Base-by-base conservation (phyloP, 2,329 filamentous ascomycete genomes). In the Xenosphaeropsis pyriputrescens region DNA sequence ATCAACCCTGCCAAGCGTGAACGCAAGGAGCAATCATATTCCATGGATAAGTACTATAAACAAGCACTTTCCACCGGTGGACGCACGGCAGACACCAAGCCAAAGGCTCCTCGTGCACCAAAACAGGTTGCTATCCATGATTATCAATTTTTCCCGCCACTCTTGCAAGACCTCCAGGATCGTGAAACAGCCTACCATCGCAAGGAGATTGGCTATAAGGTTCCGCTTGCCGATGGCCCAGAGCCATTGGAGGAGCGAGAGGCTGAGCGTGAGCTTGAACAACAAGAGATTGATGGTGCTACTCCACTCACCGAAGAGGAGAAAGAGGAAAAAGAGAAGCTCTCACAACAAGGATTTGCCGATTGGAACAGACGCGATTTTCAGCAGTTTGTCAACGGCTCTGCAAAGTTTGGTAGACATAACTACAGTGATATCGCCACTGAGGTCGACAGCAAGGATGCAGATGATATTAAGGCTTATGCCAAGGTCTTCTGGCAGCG, bases 1-100 rank as follows among this genome's bases (percentile, higher is more conserved):
- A 98, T 98, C 63, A 94, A 98, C 51, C 93, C 91, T 2, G 79
- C 89, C 13, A 98, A 98, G 68, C 88, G 91, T 59, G 93, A 98
- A 63, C 84, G 91, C 52, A 98, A 96, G 59, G 89, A 96, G 54
- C 86, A 95, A 56, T 86, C 85, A 5, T 98, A 98, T 57, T 95
- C 89, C 0, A 94, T 98, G 65, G 93, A 98, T 57, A 93, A 95
- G 59, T 98, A 98, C 63, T 98, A 96, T 62, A 81, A 89, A 47
- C 79, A 93, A 51, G 85, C 86, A 8, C 72, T 98, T 53, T 82
- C 74, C 29, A 91, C 84, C 38, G 77, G 85, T 58, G 75, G 79
- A 29, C 72, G 78, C 34, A 79, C 77, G 17, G 78, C 85, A 30
- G 86, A 95, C 44, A 72, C 83, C 18, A 95, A 95, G 58, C 88